Evolutionary conservation across 148 eudicot genomes (phyloP), one percentile per base, ranked within the genome.

Genomic region (Cornus florida): DNA sequence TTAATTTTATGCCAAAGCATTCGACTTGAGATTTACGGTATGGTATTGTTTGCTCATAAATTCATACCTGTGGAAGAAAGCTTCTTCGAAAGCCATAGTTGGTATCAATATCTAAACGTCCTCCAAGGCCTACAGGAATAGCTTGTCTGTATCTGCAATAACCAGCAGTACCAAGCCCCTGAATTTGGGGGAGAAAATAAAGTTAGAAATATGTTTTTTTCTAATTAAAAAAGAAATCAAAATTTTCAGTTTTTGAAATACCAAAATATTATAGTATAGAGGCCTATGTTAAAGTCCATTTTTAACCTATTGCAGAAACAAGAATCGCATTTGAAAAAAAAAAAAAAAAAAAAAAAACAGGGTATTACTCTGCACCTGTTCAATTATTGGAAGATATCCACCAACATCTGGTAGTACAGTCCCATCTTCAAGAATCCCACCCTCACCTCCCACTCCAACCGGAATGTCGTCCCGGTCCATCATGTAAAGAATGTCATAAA

Each of bases 391-490:
- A 69, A 85, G 92, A 82, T 93, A 95, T 73, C 98, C 98, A 48
- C 98, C 98, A 82, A 93, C 98, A 74, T 93, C 72, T 23, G 91
- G 88, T 41, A 75, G 82, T 65, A 95, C 87, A 66, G 90, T 83
- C 32, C 98, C 94, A 72, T 90, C 80, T 78, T 88, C 80, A 33
- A 89, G 87, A 69, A 95, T 92, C 53, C 93, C 97, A 68, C 94
- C 98, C 65, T 93, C 98, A 17, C 98, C 98, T 73, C 98, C 98
- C 7, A 92, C 89, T 7, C 98, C 97, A 24, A 95, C 92, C 31
- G 84, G 82, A 67, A 95, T 81, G 76, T 95, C 97, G 39, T 95
- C 94, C 3, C 98, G 86, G 7, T 83, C 94, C 98, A 95, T 93
- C 98, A 95, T 95, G 86, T 84, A 88, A 46, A 95, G 93, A 67